Conservation (phyloP, 768 basidiomycete species). For the Rhodosporidiobolus sp. region DNA sequence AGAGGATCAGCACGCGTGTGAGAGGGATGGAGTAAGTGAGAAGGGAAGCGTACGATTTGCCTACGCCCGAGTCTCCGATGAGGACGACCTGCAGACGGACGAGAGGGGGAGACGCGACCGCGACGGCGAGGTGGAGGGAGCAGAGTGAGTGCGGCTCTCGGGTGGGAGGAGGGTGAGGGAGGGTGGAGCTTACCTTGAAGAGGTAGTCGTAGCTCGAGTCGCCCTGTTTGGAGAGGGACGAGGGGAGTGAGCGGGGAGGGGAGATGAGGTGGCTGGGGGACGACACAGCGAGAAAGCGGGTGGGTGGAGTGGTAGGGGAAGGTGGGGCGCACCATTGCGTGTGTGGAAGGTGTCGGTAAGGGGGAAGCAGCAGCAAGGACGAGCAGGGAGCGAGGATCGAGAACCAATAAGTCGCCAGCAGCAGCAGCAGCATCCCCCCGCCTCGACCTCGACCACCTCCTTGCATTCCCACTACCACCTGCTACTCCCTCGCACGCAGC, state of each 20-base stretch:
- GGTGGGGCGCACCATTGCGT: background rate
- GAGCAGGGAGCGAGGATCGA: background rate
- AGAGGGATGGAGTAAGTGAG: background rate
- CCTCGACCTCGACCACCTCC: background rate
- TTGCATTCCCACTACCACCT: too few species aligned
- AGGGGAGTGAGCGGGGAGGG: background rate
- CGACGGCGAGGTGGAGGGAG: background rate
- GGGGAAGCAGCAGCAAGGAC: background rate
- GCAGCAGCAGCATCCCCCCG: background rate
- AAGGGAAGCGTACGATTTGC: slow-evolving; percentile 56
- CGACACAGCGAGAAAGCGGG: too few species aligned
- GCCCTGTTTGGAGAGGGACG: slow-evolving; percentile 6
- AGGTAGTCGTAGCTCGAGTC: slow-evolving; percentile 75
- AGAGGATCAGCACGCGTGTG: background rate
- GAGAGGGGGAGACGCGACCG: background rate
- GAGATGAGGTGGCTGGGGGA: slow-evolving; percentile 1
- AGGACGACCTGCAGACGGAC: slow-evolving; percentile 72
- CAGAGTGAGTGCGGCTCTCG: background rate
- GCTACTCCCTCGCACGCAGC: background rate
- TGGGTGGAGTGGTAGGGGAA: background rate
- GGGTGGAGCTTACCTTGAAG: slow-evolving; percentile 71
- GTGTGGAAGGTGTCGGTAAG: background rate
- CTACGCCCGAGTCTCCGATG: slow-evolving; percentile 98
- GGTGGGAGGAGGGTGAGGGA: too few species aligned
- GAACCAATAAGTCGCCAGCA: background rate